Evolutionary conservation across 768 basidiomycete genomes (phyloP).

Genomic region (Phlebiopsis gigantea): DNA sequence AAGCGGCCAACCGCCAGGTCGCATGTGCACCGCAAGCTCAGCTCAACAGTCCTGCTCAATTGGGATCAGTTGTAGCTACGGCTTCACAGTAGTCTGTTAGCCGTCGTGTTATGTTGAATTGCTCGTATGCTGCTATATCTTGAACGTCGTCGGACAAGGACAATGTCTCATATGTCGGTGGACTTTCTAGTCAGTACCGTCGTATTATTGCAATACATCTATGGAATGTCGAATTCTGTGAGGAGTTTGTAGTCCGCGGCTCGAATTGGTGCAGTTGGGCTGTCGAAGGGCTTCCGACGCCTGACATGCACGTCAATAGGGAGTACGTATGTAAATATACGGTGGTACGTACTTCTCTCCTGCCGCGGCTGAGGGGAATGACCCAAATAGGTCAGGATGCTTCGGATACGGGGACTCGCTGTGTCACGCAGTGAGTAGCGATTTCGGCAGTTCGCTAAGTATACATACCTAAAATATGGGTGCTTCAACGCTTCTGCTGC

Average conservation of each 20-base stretch:
- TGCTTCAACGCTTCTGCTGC: conserved; percentile 90
- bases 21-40: neutral
- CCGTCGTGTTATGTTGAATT: neutral
- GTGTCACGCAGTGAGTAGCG: neutral
- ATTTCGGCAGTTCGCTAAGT: neutral
- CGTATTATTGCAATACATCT: too few species aligned
- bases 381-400: conserved; percentile 91
- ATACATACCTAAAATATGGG: conserved; percentile 82
- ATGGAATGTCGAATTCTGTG: conserved; percentile 49
- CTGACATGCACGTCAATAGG: conserved; percentile 30
- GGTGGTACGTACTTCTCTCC: conserved; percentile 75
- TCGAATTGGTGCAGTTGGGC: conserved; percentile 75
- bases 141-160: too few species aligned
- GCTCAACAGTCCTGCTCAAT: neutral
- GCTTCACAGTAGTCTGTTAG: neutral
- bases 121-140: too few species aligned
- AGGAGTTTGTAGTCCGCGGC: conserved; percentile 63
- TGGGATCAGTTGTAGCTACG: neutral
- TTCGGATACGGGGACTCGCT: conserved; percentile 95
- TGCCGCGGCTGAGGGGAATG: conserved; percentile 93
- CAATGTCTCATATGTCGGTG: too few species aligned
- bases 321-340: neutral
- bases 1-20: neutral
- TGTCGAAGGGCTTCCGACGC: conserved; percentile 71
- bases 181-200: too few species aligned